Evolutionary conservation across 2,329 filamentous ascomycete genomes (phyloP), one percentile per base, ranked within the genome.

Genomic region (Aspergillus brasiliensis): DNA sequence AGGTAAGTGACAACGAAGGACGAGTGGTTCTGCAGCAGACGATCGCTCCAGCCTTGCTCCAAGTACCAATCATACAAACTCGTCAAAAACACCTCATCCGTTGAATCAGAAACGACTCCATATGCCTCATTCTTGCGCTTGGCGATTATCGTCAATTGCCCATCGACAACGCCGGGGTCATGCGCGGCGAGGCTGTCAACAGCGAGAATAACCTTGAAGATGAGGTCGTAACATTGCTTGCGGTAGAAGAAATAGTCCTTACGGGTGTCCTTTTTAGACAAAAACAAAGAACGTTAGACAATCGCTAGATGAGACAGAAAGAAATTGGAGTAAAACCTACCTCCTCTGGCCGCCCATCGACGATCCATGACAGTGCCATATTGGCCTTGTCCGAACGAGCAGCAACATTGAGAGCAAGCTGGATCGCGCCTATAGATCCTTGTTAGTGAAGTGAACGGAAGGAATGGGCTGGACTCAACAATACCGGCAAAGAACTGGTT

Each of bases 21-120:
- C 5, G 93, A 96, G 59, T 93, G 86, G 54, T 95, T 92, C 37
- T 89, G 87, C 34, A 99, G 85, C 27, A 99, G 84, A 13, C 92
- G 89, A 64, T 97, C 92, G 8, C 87, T 90, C 87, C 91, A 93
- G 17, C 90, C 89, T 73, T 93, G 88, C 56, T 84, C 79, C 66
- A 98, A 88, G 76, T 99, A 99, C 94, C 95, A 99, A 70, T 97
- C 93, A 73, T 97, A 99, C n/a, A 99, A 83, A 69, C 91, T 92
- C 62, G 91, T 96, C 74, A 98, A 90, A 80, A 99, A 99, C 4
- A 97, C 91, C 71, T 97, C 91, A 67, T 99, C 95, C 13, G 89
- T 85, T 0, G 94, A 96, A 60, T 85, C 86, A 71, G 96, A 91
- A 68, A 99, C 92, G 2, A 97, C 91, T 47, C 88, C 86, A 76